Evolutionary conservation across 2,329 filamentous ascomycete species (phyloP), one percentile per base, ranked within the genome.

Genomic region (Epichloe sp.): DNA sequence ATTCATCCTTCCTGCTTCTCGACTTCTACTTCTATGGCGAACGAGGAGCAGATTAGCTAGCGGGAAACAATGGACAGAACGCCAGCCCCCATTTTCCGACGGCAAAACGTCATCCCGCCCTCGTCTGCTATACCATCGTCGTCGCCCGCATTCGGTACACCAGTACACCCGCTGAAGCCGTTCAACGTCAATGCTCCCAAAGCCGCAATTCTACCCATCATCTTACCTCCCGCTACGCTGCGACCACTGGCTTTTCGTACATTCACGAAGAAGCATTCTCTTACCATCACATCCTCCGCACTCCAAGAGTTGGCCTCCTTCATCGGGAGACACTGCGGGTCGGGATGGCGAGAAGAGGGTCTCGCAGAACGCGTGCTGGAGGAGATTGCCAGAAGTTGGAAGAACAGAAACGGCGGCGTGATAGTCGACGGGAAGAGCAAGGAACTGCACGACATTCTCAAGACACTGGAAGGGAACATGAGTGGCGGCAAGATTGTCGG

Each of bases 221-320:
- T 95, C 37, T 82, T 98, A 4, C 90, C 91, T 3, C 86, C 90
- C 0, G 81, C 88, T 10, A 94, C 87, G 0, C 72, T 98, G 41
- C 79, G 94, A 55, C 91, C 93, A 2, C 76, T 97, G 19, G 94
- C 93, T 8, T 97, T 98, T 63, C 82, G 93, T 45, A 94, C 88
- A 0, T 95, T 98, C 58, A 98, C 93, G 2, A 96, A 96, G 68
- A 98, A 97, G 63, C 88, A 98, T 69, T 94, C 91, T 59, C 74
- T 98, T 51, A 97, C 90, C 0, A 79, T 98, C 49, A 90, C 87
- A 7, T 93, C 91, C 0, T 82, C 89, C 0, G 88, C 93, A 0
- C 73, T 98, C 5, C 83, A 91, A 65, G 80, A 86, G 45, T 76
- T 98, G 35, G 90, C 93, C 19, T 77, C 80, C 1, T 98, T 98